A percentile compares a stretch with the other conserved stretches of the same genome.
Evolutionary conservation across 345 rosid genomes (phyloP).

Genomic region (Citrus reticulata): DNA sequence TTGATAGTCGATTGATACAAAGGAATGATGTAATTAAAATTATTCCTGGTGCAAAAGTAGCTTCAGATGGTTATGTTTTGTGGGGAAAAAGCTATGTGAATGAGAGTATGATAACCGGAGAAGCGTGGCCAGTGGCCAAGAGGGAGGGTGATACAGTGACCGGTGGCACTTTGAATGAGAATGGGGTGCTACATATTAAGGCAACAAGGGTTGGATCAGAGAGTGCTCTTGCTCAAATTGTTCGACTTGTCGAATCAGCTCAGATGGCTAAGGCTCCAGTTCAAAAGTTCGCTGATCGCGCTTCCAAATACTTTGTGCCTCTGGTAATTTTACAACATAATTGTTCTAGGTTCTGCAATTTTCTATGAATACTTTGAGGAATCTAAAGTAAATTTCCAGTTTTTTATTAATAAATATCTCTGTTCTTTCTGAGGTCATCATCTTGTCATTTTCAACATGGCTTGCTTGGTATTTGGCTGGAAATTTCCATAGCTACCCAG

Average conservation of each 20-base stretch:
- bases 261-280: slow-evolving; percentile 98
- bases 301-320: slow-evolving; percentile 86
- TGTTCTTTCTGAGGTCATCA: slow-evolving; percentile 53
- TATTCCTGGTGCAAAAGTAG: slow-evolving; percentile 68
- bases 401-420: neutral
- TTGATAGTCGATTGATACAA: slow-evolving; percentile 77
- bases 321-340: slow-evolving; percentile 37
- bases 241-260: slow-evolving; percentile 90
- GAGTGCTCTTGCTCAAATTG: slow-evolving; percentile 89
- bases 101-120: slow-evolving; percentile 82
- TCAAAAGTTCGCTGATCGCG: slow-evolving; percentile 90
- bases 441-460: slow-evolving; percentile 77
- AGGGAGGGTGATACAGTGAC: slow-evolving; percentile 77
- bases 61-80: slow-evolving; percentile 64
- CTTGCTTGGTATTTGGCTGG: slow-evolving; percentile 90
- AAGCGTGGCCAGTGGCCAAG: slow-evolving; percentile 70
- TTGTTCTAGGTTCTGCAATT: neutral
- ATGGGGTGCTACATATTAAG: slow-evolving; percentile 73
- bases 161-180: slow-evolving; percentile 89
- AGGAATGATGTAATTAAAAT: slow-evolving; percentile 77
- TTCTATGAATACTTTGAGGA: neutral
- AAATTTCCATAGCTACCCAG: slow-evolving; percentile 71
- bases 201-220: slow-evolving; percentile 90
- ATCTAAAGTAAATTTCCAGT: neutral
- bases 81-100: slow-evolving; percentile 76